Evolutionary conservation across 441 rosid genomes (phyloP), one percentile per base, ranked within the genome.

Genomic region (Hypseocharis bilobata): DNA sequence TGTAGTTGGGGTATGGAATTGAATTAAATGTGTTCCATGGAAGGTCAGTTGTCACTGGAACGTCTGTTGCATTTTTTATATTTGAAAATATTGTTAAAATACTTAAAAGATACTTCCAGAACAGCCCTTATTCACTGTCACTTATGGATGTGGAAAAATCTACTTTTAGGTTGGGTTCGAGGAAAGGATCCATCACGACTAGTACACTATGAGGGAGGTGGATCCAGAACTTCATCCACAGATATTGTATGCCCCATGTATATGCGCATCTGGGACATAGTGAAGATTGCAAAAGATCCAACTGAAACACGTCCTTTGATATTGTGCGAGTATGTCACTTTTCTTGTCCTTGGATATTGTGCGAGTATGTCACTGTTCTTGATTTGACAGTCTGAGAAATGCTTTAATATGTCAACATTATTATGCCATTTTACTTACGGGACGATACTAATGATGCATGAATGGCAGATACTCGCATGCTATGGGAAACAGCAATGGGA

Each of bases 221-320:
- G 97, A 55, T 86, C 99, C 63, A 85, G 92, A 77, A 93, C 97
- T 52, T 26, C 79, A 23, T 93, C 97, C 66, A 93, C 99, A 42
- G 99, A 93, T 77, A 78, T 93, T 19, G 80, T 93, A 40, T 93
- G 99, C 74, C 99, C 99, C 17, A 93, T 93, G 99, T 93, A 93
- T 73, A 91, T 93, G 99, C 96, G 97, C 45, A 82, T 93, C 38
- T 87, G 96, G 97, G 93, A 93, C 85, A 91, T 93, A 6, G 86
- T 91, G 79, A 85, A 86, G 80, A 91, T 93, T 72, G 97, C 97
- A 64, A 82, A 88, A 16, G 96, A 93, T 77, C 87, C 88, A 25
- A 80, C 72, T 52, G 99, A 93, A 78, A 63, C 81, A 64, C 96
- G 99, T 13, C 99, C 99, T n/a, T 68, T 93, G 80, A 93, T 93